Conservation (phyloP, 2,329 filamentous ascomycete genomes). For the Colletotrichum aenigma region DNA sequence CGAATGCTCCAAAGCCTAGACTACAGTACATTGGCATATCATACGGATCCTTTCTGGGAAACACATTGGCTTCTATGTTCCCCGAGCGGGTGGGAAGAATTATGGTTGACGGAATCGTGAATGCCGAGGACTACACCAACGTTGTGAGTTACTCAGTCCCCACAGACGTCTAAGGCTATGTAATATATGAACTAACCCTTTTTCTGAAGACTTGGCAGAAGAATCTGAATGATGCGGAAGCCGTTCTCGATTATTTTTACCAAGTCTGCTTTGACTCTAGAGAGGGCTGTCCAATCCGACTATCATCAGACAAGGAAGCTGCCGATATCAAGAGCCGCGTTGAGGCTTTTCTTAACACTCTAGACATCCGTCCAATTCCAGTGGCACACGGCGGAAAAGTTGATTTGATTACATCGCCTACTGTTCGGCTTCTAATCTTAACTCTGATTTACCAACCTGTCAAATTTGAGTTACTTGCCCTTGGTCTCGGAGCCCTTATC, state of each 20-base stretch:
- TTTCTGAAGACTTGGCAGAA: constrained; percentile 31
- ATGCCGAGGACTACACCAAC: constrained; percentile 28
- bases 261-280: constrained; percentile 37
- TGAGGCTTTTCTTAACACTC: constrained; percentile 29
- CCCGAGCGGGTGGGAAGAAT: constrained; percentile 39
- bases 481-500: constrained; percentile 24
- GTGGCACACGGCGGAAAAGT: constrained; percentile 22
- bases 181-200: neutral
- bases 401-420: constrained; percentile 31
- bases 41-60: constrained; percentile 40
- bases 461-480: constrained; percentile 16
- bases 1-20: neutral
- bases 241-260: constrained; percentile 36
- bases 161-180: too few species aligned
- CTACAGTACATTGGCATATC: constrained; percentile 48
- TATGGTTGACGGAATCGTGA: constrained; percentile 33
- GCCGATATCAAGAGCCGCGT: constrained; percentile 34
- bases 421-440: constrained; percentile 30
- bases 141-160: constrained; percentile 22
- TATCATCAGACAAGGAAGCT: constrained; percentile 26
- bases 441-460: constrained; percentile 28
- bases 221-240: constrained; percentile 40
- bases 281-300: constrained; percentile 30
- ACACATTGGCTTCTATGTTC: constrained; percentile 38
- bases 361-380: constrained; percentile 30